Evolutionary conservation across 352 stramenopile genomes (phyloP), one percentile per base, ranked within the genome.

Genomic region (Phytophthora boehmeriae): DNA sequence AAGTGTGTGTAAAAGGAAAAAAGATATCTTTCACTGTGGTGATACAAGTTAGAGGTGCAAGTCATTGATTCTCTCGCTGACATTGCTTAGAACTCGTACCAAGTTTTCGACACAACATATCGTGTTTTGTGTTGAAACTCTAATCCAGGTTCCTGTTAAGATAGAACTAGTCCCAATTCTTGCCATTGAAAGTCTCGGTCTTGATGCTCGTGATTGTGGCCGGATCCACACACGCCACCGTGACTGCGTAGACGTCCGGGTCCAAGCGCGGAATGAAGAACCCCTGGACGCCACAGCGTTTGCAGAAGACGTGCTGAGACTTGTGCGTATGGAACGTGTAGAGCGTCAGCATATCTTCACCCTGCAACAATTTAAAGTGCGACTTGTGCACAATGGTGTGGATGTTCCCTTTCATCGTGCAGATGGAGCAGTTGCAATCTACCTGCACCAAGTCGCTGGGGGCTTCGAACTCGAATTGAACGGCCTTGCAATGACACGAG

Each of bases 391-490:
- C 72, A 60, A 93, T 82, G 25, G 78, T 71, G 66, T 95, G 86
- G 23, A 66, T 59, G 69, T 94, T 95, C 32, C 76, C 73, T 66
- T 93, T 93, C 82, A 94, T 90, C 42, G 49, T 39, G 69, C 86
- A 96, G 44, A 95, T 87, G 32, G 83, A 92, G 68, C 88, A 96
- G 64, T 94, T 96, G 79, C 88, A 96, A 44, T 88, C 75, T 34
- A 73, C 88, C 3, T 75, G 71, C 28, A 92, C 70, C 23, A 93
- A 42, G 51, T 88, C 64, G 8, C 51, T 54, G 5, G 82, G 55
- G 22, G 75, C 88, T 11, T 88, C 67, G 51, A 93, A 86, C 47
- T 89, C 71, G 66, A 95, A 96, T 27, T 66, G 56, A 32, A 96
- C 82, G 16, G 66, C 62, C 41, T 71, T 60, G 71, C 88, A 96